phyloP scores from a whole-genome alignment of 495 filamentous ascomycete genomes.

The Aspergillus panamensis region DNA sequence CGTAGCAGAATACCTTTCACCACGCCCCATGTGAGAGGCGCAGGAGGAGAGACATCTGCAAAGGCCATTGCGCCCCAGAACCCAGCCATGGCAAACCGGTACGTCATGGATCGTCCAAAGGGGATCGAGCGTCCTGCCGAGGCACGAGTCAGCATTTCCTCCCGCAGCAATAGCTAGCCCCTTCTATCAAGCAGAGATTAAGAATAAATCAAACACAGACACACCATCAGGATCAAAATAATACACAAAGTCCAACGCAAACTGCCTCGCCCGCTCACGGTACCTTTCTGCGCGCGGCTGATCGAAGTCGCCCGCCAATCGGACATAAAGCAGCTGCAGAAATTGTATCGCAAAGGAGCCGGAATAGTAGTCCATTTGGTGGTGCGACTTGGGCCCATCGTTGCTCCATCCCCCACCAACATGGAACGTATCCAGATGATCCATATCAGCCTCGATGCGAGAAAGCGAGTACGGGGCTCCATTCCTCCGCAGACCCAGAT shows the following conservation, averaged over 20 bases:
- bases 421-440: constrained; percentile 76
- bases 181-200: not conserved
- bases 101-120: constrained; percentile 72
- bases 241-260: constrained; percentile 66
- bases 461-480: constrained; percentile 62
- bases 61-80: constrained; percentile 79
- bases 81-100: constrained; percentile 76
- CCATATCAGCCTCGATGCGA: constrained; percentile 66
- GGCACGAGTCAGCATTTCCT: not conserved
- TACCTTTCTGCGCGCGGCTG: constrained; percentile 66
- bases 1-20: constrained; percentile 71
- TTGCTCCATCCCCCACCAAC: constrained; percentile 76
- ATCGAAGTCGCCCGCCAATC: constrained; percentile 65
- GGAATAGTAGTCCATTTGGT: constrained; percentile 82
- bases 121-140: constrained; percentile 53
- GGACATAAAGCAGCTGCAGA: constrained; percentile 72
- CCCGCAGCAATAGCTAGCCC: not conserved
- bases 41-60: constrained; percentile 67
- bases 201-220: constrained; percentile 13
- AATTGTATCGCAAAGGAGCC: constrained; percentile 78
- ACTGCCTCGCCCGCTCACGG: constrained; percentile 58
- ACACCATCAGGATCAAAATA: constrained; percentile 66
- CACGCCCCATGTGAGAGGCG: constrained; percentile 69
- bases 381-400: constrained; percentile 70
- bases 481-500: constrained; percentile 69